A percentile compares a stretch with the other conserved stretches of the same genome.
Evolutionary conservation across 2,329 filamentous ascomycete species (phyloP).

Genomic region (Hypoxylon sp.): DNA sequence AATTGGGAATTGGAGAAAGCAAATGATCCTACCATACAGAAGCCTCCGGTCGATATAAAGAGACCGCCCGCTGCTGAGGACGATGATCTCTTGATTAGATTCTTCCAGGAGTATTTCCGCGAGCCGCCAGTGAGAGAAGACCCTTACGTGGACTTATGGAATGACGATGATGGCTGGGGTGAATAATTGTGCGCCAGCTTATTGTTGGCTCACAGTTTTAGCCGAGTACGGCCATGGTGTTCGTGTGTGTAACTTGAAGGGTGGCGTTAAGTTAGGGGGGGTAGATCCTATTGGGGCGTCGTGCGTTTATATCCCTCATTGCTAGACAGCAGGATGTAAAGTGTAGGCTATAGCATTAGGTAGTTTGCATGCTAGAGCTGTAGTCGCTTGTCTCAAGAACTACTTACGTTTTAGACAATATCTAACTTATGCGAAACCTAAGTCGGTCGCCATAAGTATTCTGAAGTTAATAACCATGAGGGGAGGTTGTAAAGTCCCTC

Average conservation of each 20-base stretch:
- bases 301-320: not conserved
- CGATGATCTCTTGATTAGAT: conserved; percentile 28
- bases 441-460: no score
- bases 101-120: conserved; percentile 35
- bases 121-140: conserved; percentile 23
- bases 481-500: no score
- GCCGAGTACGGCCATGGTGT: not conserved
- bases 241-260: not conserved
- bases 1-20: conserved; percentile 6
- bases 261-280: not conserved
- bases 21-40: conserved; percentile 1
- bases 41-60: conserved; percentile 19
- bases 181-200: not conserved
- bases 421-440: no score
- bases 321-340: not conserved
- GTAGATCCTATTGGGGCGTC: not conserved
- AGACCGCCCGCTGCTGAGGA: conserved; percentile 29
- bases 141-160: conserved; percentile 29
- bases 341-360: no score
- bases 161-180: not conserved
- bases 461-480: no score
- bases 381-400: not conserved
- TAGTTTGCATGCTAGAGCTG: not conserved
- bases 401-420: no score
- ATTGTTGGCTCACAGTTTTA: not conserved